Percentiles rank a stretch among this genome's conserved stretches.
Conservation (phyloP, 2,329 filamentous ascomycete genomes). For the Penicillium sp. region DNA sequence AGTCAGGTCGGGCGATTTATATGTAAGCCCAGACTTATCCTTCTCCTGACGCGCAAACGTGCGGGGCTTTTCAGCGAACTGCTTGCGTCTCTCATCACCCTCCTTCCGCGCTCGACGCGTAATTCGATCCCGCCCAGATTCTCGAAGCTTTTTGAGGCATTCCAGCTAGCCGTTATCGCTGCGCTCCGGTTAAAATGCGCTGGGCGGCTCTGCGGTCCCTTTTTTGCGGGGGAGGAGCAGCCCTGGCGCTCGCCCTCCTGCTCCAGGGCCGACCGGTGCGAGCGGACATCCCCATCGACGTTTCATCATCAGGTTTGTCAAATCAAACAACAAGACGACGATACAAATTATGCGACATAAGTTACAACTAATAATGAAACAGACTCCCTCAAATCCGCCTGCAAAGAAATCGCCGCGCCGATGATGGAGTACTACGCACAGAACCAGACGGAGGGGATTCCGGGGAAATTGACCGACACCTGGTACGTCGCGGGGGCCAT, state of each 20-base stretch:
- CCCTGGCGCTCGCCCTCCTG: conserved; percentile 13
- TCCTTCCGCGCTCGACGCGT: too few species aligned
- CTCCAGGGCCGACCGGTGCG: conserved; percentile 8
- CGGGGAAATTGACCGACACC: conserved; percentile 36
- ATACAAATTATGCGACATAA: too few species aligned
- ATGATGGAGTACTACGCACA: conserved; percentile 37
- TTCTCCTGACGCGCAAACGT: too few species aligned
- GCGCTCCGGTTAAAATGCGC: conserved; percentile 6
- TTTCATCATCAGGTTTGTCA: not conserved
- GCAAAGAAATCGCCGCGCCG: conserved; percentile 32
- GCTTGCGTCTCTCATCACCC: too few species aligned
- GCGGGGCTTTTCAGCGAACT: too few species aligned
- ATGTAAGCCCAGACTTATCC: too few species aligned
- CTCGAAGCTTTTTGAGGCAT: too few species aligned
- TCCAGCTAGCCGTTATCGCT: too few species aligned
- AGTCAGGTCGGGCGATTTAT: too few species aligned
- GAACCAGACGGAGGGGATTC: conserved; percentile 36
- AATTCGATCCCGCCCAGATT: not conserved
- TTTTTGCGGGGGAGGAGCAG: conserved; percentile 7
- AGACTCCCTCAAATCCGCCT: conserved; percentile 31
- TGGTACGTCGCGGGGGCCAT: conserved; percentile 73
- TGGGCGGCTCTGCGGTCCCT: conserved; percentile 12
- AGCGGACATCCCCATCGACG: conserved; percentile 8
- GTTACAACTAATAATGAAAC: too few species aligned
- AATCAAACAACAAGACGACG: too few species aligned